Evolutionary conservation across 192 early-diverging fungal species (phyloP), one percentile per base, ranked within the genome.

Genomic region (Coemansia asiatica): DNA sequence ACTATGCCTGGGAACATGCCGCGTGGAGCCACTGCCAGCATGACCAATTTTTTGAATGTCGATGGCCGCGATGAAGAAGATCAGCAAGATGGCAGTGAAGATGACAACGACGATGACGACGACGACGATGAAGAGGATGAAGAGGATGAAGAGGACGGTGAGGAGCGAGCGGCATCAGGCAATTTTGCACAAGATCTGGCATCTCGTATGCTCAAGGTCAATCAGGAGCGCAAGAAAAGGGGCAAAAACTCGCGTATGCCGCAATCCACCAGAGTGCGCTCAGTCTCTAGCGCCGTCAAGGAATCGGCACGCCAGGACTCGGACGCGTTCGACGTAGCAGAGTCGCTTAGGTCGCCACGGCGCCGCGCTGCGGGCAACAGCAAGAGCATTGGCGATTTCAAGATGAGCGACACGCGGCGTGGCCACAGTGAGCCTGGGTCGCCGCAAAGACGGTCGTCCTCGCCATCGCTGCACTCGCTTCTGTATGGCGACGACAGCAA

Each of bases 371-470:
- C 21, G 36, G 0, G 35, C 29, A 19, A 18, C 25, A 51, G 56
- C 22, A 29, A 53, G 27, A 33, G 29, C 22, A 12, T 29, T 5
- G 25, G 50, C 50, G 21, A 31, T 12, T 21, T 38, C n/a, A 6
- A 4, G 3, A 33, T 47, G 65, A 66, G 44, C 67, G 64, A 12
- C 69, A 16, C 28, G 15, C 56, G 56, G 2, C 56, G 76, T 26
- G 76, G 71, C 3, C 69, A 65, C 51, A 79, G 76, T 54, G 68
- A 19, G 56, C 76, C 76, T 10, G 76, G 76, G 21, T 79, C 76
- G 35, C 77, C 77, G 8, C 75, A 66, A 25, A 61, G 35, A 2
- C 54, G 57, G 47, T 62, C 68, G 46, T 65, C 62, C 9, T 69
- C 73, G 63, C 67, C 73, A 54, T 51, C 63, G 38, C 48, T 77